phyloP scores from a whole-genome alignment of 257 asterid species.

The Scutellaria barbata region DNA sequence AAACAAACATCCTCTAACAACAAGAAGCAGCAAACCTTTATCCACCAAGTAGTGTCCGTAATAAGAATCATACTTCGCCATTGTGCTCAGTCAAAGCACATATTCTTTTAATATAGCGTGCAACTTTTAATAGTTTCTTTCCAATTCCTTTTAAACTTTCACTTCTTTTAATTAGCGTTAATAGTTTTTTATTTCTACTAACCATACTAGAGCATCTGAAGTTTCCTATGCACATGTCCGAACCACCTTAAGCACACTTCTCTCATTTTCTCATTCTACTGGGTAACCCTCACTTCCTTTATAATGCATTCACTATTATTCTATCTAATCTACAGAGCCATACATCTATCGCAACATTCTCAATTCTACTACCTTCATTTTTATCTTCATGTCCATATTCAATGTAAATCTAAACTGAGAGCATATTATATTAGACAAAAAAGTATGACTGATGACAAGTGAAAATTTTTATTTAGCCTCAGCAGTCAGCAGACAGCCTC shows the following conservation, averaged over 20 bases:
- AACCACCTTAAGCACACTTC: background rate
- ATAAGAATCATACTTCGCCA: slow-evolving; percentile 1
- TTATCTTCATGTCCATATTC: background rate
- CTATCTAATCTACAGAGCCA: background rate
- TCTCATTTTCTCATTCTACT: background rate
- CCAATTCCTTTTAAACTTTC: background rate
- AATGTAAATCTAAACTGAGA: background rate
- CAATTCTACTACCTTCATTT: background rate
- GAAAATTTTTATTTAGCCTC: slow-evolving; percentile 10
- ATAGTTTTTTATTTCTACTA: too few relatives aligned
- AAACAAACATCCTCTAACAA: background rate
- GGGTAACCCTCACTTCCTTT: background rate
- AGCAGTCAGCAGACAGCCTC: slow-evolving; percentile 32
- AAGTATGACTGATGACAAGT: background rate
- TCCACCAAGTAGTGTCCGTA: background rate
- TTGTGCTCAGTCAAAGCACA: background rate
- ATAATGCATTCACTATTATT: background rate
- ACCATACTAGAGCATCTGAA: background rate
- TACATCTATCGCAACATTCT: background rate
- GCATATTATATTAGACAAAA: background rate
- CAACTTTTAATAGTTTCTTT: background rate
- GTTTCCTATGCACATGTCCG: background rate
- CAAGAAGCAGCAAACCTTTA: background rate
- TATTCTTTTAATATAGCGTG: background rate
- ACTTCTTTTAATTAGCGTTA: background rate